Evolutionary conservation across 768 basidiomycete species (phyloP), one percentile per base, ranked within the genome.

Genomic region (Trametes punicea): DNA sequence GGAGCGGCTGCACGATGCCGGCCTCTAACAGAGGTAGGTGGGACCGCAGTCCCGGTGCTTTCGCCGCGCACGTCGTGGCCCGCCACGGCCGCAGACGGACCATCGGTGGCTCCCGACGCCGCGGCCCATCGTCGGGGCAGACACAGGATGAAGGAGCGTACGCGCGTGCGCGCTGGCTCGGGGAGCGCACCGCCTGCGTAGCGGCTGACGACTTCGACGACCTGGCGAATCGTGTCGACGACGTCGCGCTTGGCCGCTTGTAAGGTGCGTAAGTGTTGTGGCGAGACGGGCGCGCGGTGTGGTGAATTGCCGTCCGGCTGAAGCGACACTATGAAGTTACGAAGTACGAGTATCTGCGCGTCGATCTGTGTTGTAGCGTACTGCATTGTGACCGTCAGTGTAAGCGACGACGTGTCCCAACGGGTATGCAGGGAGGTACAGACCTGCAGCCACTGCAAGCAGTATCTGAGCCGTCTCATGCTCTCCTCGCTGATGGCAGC

Each of bases 401-500:
- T 44, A 26, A 44, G 25, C 21, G 23, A 13, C 21, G 23, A 13
- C 7, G 3, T 8, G n/a, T 11, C 9, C 2, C 2, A 13, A 25
- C 4, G 16, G 25, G 16, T 42, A 13, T 13, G 36, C 10, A 25
- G 0, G 23, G 11, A 11, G 8, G 3, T 15, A 27, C 81, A 21
- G 25, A 91, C 90, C 76, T 90, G 87, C 16, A 96, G 75, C 91
- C 92, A 95, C 55, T 90, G 83, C 26, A 96, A 68, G 70, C 90
- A 93, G 66, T 94, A 95, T 67, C 85, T 84, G 36, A 96, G 71
- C 50, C 88, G 77, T 52, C 89, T 77, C 88, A 96, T 89, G 65
- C 86, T 93, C 70, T 95, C 93, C 60, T 94, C 92, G 69, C 91
- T 93, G 29, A 95, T 76, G 7, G 93, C 93, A 0, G 90, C 91